Percentiles rank a stretch among this genome's conserved stretches.
Evolutionary conservation across 73 alveolate species (phyloP).

Genomic region (Stentor coeruleus): DNA sequence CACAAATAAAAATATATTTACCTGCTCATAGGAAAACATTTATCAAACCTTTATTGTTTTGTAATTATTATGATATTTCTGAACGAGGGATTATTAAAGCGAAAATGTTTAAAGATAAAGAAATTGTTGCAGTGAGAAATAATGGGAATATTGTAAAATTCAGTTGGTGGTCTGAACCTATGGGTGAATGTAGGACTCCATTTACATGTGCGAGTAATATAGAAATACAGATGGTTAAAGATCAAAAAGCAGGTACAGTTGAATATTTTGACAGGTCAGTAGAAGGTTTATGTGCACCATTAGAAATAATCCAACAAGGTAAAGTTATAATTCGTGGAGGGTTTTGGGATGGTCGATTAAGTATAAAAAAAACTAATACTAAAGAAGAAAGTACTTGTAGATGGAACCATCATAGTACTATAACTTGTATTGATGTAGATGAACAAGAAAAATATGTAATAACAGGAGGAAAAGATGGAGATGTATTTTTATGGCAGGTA

Average conservation of each 20-base stretch:
- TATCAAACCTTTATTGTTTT: neutral
- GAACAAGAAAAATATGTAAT: constrained; percentile 36
- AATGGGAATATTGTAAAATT: neutral
- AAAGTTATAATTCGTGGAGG: constrained; percentile 48
- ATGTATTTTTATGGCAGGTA: constrained; percentile 48
- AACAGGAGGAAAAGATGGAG: constrained; percentile 54
- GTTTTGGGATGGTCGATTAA: constrained; percentile 37
- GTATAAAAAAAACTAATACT: constrained; percentile 31
- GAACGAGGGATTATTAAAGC: neutral
- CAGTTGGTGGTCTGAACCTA: constrained; percentile 22
- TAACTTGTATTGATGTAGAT: constrained; percentile 41
- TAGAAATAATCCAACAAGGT: constrained; percentile 14
- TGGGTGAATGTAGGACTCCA: constrained; percentile 16
- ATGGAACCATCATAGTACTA: constrained; percentile 37
- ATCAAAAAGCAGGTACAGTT: neutral
- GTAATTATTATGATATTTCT: constrained; percentile 3
- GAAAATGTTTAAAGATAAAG: constrained; percentile 24
- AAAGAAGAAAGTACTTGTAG: constrained; percentile 15
- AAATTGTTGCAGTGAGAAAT: constrained; percentile 9
- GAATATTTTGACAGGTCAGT: constrained; percentile 17
- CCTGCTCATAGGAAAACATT: neutral
- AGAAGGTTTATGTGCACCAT: neutral
- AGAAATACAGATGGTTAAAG: constrained; percentile 5
- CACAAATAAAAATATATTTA: neutral
- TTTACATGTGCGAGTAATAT: constrained; percentile 19